Evolutionary conservation across 805 yeast species (phyloP).

Genomic region (Nakazawaea wickerhamii): DNA sequence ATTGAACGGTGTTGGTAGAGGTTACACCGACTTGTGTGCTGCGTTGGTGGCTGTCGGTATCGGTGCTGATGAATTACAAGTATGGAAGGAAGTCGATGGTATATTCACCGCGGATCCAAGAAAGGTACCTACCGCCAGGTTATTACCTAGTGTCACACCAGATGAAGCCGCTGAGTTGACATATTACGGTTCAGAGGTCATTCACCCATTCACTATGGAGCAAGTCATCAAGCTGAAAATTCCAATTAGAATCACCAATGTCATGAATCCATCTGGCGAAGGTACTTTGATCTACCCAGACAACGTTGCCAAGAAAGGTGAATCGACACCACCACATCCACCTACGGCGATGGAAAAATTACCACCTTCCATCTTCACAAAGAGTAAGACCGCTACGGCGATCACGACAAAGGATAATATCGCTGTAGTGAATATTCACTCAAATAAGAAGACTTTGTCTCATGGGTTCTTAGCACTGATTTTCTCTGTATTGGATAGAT

Average conservation of each 20-base stretch:
- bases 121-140: conserved; percentile 84
- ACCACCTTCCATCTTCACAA: conserved; percentile 34
- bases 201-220: conserved; percentile 99
- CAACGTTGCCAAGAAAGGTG: conserved; percentile 79
- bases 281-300: conserved; percentile 96
- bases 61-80: conserved; percentile 89
- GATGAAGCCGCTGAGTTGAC: conserved; percentile 98
- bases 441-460: conserved; percentile 85
- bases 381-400: conserved; percentile 80
- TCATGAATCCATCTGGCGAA: conserved; percentile 84
- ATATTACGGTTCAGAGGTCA: conserved; percentile 95
- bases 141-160: conserved; percentile 86
- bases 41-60: conserved; percentile 93
- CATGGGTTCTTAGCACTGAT: conserved; percentile 94
- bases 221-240: conserved; percentile 94
- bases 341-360: conserved; percentile 65
- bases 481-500: conserved; percentile 79
- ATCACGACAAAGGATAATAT: conserved; percentile 93
- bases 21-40: conserved; percentile 96
- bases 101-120: conserved; percentile 98
- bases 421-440: conserved; percentile 87
- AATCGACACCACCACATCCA: conserved; percentile 90
- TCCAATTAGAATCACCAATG: conserved; percentile 95
- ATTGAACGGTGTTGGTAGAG: conserved; percentile 90
- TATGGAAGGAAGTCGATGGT: conserved; percentile 99